phyloP scores from a whole-genome alignment of 1,284 basidiomycete genomes.

The Mycosarcoma mackinlayi region DNA sequence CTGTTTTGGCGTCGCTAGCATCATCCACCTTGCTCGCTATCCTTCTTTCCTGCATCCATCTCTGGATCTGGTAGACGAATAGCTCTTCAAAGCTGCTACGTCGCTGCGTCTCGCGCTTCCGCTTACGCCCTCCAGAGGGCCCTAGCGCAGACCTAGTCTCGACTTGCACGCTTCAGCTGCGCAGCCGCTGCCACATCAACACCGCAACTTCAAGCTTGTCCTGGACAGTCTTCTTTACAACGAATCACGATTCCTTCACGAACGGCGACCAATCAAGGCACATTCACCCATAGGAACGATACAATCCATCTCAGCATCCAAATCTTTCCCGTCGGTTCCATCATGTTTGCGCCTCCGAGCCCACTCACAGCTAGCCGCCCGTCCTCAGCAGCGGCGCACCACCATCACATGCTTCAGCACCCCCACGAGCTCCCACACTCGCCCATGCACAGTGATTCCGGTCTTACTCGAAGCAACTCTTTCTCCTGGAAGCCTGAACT shows the following conservation, averaged over 20 bases:
- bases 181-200: too few species aligned
- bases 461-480: constrained; percentile 27
- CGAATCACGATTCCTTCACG: constrained; percentile 11
- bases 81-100: too few species aligned
- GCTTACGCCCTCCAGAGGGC: too few species aligned
- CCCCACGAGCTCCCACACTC: constrained; percentile 28
- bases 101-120: too few species aligned
- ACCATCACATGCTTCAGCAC: constrained; percentile 15
- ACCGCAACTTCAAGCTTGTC: constrained; percentile 1
- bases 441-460: constrained; percentile 14
- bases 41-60: too few species aligned
- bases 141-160: too few species aligned
- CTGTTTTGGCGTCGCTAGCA: too few species aligned
- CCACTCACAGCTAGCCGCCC: constrained; percentile 31
- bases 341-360: constrained; percentile 52
- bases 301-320: background rate
- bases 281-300: background rate
- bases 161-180: too few species aligned
- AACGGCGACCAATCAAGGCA: constrained; percentile 2
- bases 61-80: too few species aligned
- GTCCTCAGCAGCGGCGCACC: constrained; percentile 34
- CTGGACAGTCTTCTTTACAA: constrained; percentile 7
- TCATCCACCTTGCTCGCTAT: too few species aligned
- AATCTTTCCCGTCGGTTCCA: too few species aligned
- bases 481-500: constrained; percentile 52